Percentiles rank a stretch among this genome's conserved stretches.
Evolutionary conservation across 108 stramenopile species (phyloP).

Genomic region (Cyclostephanos invisitatus): DNA sequence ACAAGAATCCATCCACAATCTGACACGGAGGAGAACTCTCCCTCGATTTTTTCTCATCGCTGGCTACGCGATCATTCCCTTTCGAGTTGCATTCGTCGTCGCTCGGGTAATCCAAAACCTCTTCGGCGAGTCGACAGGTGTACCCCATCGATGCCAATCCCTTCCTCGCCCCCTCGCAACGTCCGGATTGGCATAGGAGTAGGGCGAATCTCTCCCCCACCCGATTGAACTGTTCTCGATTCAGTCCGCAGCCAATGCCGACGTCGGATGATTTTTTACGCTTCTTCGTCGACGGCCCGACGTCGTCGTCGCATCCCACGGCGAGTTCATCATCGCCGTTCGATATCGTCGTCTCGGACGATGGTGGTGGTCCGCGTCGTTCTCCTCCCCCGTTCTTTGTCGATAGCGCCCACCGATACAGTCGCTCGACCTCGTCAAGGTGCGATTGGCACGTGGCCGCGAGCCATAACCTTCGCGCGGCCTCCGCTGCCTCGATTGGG

Average conservation of each 20-base stretch:
- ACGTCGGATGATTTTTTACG: conserved; percentile 11
- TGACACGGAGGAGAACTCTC: conserved; percentile 50
- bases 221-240: conserved; percentile 44
- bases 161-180: conserved; percentile 57
- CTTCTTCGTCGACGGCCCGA: conserved; percentile 32
- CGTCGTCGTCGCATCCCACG: not conserved
- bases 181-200: conserved; percentile 70
- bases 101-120: conserved; percentile 66
- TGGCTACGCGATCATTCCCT: not conserved
- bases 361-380: too few species aligned
- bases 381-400: conserved; percentile 36
- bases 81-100: conserved; percentile 1
- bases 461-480: conserved; percentile 40
- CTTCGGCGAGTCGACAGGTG: conserved; percentile 65
- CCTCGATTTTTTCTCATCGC: conserved; percentile 5
- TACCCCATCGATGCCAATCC: conserved; percentile 61
- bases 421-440: conserved; percentile 56
- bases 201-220: conserved; percentile 67
- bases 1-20: conserved; percentile 68
- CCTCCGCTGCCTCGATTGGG: conserved; percentile 26
- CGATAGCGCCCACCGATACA: conserved; percentile 55
- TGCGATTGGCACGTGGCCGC: conserved; percentile 34
- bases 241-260: conserved; percentile 36
- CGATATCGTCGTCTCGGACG: not conserved
- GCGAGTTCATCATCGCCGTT: too few species aligned